Evolutionary conservation across 2,329 filamentous ascomycete genomes (phyloP).

Genomic region (Teratosphaeria nubilosa): DNA sequence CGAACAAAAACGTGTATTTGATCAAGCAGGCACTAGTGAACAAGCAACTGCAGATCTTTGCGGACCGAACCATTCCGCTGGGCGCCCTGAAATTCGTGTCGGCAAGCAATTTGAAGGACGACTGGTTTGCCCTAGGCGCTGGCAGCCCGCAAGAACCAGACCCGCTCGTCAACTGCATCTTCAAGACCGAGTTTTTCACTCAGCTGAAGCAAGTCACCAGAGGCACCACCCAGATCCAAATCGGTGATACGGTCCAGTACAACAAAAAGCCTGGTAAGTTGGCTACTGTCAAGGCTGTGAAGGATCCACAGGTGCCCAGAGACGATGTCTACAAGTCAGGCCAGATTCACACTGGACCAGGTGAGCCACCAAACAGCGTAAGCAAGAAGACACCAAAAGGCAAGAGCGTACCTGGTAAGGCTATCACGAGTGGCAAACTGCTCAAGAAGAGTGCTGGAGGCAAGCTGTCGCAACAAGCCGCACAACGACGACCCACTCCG

Average conservation of each 20-base stretch:
- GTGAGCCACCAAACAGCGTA: slow-evolving; percentile 71
- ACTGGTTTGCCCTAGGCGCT: slow-evolving; percentile 91
- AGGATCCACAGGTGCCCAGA: slow-evolving; percentile 63
- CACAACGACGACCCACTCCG: slow-evolving; percentile 38
- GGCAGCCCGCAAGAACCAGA: slow-evolving; percentile 88
- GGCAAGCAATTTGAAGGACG: slow-evolving; percentile 71
- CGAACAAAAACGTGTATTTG: slow-evolving; percentile 72
- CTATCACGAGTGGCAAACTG: slow-evolving; percentile 87
- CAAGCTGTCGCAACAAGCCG: slow-evolving; percentile 52
- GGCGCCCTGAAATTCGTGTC: slow-evolving; percentile 84
- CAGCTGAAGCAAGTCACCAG: slow-evolving; percentile 74
- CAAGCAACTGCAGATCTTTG: slow-evolving; percentile 66
- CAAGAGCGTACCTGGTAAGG: slow-evolving; percentile 75
- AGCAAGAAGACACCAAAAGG: slow-evolving; percentile 79
- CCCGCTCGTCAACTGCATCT: slow-evolving; percentile 81
- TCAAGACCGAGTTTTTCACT: slow-evolving; percentile 96
- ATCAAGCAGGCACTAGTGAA: slow-evolving; percentile 76
- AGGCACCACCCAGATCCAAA: slow-evolving; percentile 70
- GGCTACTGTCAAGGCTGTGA: slow-evolving; percentile 77
- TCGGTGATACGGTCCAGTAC: slow-evolving; percentile 80
- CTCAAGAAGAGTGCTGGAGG: slow-evolving; percentile 67
- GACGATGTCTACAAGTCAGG: slow-evolving; percentile 91
- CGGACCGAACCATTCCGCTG: slow-evolving; percentile 73
- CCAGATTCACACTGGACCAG: slow-evolving; percentile 73
- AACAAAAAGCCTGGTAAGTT: slow-evolving; percentile 96